phyloP scores from a whole-genome alignment of 345 rosid genomes.

The Bruguiera sexangula region DNA sequence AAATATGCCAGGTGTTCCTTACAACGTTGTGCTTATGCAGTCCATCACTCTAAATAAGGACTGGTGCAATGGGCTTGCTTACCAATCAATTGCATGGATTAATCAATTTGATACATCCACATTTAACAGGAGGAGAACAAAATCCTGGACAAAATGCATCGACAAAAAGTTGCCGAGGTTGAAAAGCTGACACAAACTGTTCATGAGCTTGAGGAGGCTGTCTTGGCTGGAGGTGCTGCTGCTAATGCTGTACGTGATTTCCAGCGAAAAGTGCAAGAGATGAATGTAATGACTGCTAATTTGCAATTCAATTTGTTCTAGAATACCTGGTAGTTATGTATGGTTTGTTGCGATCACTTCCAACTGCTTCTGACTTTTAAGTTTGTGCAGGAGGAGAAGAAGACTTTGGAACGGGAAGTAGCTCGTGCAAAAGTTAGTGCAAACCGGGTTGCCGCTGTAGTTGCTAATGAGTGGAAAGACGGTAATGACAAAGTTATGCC shows the following conservation, averaged over 20 bases:
- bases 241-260: conserved; percentile 53
- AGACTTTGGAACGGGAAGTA: conserved; percentile 45
- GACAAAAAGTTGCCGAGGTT: conserved; percentile 55
- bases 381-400: conserved; percentile 42
- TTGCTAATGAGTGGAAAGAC: conserved; percentile 56
- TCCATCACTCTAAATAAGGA: not conserved
- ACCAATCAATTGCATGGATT: not conserved
- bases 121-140: conserved; percentile 45
- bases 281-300: conserved; percentile 34
- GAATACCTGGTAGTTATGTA: not conserved
- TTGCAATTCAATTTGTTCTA: conserved; percentile 8
- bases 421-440: conserved; percentile 51
- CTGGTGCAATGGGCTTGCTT: not conserved
- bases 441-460: conserved; percentile 48
- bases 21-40: not conserved
- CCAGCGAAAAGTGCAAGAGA: conserved; percentile 46
- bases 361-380: conserved; percentile 22
- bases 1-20: conserved; percentile 45
- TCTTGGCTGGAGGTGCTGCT: conserved; percentile 52
- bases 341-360: conserved; percentile 1
- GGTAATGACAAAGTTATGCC: conserved; percentile 55
- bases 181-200: conserved; percentile 54
- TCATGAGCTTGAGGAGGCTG: conserved; percentile 52
- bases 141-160: conserved; percentile 46
- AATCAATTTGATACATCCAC: not conserved